These are phyloP conservation scores for Panaeolus papilionaceus DNA, from an alignment of 768 basidiomycete genomes.

Conservation along the genomic window DNA sequence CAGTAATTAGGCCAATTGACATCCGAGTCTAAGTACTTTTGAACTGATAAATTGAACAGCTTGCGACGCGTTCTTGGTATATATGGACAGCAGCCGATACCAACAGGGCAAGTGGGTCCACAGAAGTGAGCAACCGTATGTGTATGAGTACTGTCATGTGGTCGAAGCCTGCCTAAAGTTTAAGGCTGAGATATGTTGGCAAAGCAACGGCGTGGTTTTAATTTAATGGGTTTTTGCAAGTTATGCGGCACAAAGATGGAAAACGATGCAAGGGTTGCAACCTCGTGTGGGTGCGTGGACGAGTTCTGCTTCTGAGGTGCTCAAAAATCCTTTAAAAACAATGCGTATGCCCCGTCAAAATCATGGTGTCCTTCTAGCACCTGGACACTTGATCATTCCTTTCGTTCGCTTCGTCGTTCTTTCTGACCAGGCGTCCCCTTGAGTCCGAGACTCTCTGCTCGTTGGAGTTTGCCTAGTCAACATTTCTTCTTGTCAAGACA, in stretches of 20 bases:
- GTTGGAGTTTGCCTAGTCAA: slow-evolving; percentile 18
- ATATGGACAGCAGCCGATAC: too few relatives aligned
- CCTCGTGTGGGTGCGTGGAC: background rate
- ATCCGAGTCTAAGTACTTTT: too few relatives aligned
- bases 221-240: background rate
- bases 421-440: background rate
- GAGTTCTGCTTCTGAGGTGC: background rate
- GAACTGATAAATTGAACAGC: too few relatives aligned
- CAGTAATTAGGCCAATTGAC: too few relatives aligned
- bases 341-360: background rate
- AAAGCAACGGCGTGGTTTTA: background rate
- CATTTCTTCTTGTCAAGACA: background rate
- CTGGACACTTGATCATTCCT: background rate
- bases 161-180: too few relatives aligned
- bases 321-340: background rate
- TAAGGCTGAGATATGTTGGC: background rate
- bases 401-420: background rate
- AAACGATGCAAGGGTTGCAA: background rate
- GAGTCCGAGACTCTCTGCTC: slow-evolving; percentile 18
- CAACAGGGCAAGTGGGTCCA: too few relatives aligned
- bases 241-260: background rate
- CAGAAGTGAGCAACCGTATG: background rate
- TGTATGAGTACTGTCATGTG: background rate
- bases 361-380: background rate
- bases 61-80: too few relatives aligned